Evolutionary conservation across 1,284 basidiomycete species (phyloP).

Genomic region (Moesziomyces parantarcticus): DNA sequence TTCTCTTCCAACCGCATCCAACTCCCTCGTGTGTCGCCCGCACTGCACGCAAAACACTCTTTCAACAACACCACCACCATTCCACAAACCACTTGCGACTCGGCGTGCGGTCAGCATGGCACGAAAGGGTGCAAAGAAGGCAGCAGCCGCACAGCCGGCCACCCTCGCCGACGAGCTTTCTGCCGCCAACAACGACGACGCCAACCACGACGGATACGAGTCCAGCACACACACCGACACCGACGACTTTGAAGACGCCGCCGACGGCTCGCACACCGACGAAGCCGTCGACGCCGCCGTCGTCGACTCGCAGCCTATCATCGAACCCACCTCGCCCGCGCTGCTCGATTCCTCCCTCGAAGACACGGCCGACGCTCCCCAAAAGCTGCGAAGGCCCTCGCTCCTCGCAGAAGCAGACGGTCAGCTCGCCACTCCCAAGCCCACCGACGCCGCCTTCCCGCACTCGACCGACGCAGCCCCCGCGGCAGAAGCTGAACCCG

Average conservation of each 20-base stretch:
- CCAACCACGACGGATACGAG: constrained; percentile 27
- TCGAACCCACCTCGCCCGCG: not conserved
- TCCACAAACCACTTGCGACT: too few relatives aligned
- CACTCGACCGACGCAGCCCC: not conserved
- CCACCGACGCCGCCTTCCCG: constrained; percentile 12
- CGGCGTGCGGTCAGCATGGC: constrained; percentile 16
- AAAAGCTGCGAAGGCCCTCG: constrained; percentile 5
- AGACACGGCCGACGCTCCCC: constrained; percentile 7
- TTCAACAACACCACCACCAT: not conserved
- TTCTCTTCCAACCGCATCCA: not conserved
- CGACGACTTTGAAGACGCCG: constrained; percentile 48
- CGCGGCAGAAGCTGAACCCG: not conserved
- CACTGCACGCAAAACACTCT: too few relatives aligned
- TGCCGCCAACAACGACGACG: constrained; percentile 5
- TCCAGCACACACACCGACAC: constrained; percentile 45
- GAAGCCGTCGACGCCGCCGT: constrained; percentile 17
- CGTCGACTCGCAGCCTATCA: not conserved
- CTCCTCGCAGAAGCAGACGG: constrained; percentile 8
- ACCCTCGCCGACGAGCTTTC: constrained; percentile 34
- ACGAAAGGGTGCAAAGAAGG: constrained; percentile 16
- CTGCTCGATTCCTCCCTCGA: constrained; percentile 6
- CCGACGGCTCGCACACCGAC: constrained; percentile 34
- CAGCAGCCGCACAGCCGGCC: constrained; percentile 4
- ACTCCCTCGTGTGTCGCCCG: too few relatives aligned
- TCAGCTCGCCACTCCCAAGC: constrained; percentile 19